Conservation (phyloP, 306 rosid species). For the Lupinus albus region DNA sequence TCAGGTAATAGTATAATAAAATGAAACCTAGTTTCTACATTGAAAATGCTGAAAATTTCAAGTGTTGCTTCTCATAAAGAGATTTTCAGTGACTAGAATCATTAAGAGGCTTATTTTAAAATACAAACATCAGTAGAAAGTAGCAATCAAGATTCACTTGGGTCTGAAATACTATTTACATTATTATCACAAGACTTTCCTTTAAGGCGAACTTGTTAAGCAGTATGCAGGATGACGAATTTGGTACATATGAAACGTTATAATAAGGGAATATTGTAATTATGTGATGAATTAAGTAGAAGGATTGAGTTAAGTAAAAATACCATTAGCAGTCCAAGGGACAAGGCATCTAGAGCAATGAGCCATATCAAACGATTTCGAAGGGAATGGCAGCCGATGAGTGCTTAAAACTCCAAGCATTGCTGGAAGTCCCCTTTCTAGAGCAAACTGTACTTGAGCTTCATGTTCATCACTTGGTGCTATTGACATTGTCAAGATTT, state of each 20-base stretch:
- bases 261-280: too few species aligned
- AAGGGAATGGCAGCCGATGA: slow-evolving; percentile 59
- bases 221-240: too few species aligned
- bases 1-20: slow-evolving; percentile 27
- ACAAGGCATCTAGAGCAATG: slow-evolving; percentile 74
- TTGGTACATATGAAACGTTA: too few species aligned
- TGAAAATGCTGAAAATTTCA: slow-evolving; percentile 2
- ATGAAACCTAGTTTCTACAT: neutral
- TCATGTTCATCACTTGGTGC: slow-evolving; percentile 64
- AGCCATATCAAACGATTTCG: slow-evolving; percentile 64
- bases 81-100: neutral
- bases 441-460: slow-evolving; percentile 59
- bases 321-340: slow-evolving; percentile 61
- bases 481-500: slow-evolving; percentile 59
- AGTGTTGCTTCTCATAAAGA: neutral
- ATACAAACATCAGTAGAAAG: neutral
- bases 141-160: slow-evolving; percentile 21
- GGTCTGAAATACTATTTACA: neutral
- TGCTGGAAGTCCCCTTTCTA: slow-evolving; percentile 74
- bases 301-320: slow-evolving; percentile 28
- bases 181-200: too few species aligned
- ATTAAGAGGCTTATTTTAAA: neutral
- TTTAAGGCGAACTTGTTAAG: too few species aligned
- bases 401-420: slow-evolving; percentile 61
- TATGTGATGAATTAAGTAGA: neutral